Percentiles rank a stretch among this genome's conserved stretches.
phyloP scores from a whole-genome alignment of 2,329 filamentous ascomycete species.

The Hypoxylon sp. region DNA sequence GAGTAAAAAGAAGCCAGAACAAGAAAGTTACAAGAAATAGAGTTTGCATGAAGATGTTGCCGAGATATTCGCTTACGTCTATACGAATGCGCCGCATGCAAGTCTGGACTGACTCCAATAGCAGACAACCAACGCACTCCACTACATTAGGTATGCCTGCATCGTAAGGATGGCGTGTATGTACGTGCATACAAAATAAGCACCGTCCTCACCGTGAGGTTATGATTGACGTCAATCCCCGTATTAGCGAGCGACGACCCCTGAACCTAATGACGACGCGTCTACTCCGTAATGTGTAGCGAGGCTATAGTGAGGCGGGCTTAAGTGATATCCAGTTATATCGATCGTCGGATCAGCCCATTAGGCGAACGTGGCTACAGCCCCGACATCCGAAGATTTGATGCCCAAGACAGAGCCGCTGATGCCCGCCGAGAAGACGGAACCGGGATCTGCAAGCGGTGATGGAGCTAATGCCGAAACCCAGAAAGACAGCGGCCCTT shows the following conservation, averaged over 20 bases:
- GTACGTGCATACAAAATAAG: constrained; percentile 8
- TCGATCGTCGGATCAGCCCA: constrained; percentile 33
- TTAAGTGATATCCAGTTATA: constrained; percentile 28
- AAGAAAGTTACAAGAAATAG: constrained; percentile 18
- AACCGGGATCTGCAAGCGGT: constrained; percentile 11
- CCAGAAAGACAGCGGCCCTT: background rate
- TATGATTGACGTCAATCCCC: constrained; percentile 33
- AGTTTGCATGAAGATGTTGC: constrained; percentile 20
- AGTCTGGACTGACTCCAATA: constrained; percentile 7
- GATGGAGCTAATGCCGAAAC: constrained; percentile 12
- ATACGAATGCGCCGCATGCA: constrained; percentile 32
- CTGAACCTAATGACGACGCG: constrained; percentile 20
- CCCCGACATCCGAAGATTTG: constrained; percentile 18
- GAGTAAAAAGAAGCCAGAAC: constrained; percentile 5
- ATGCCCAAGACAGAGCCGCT: constrained; percentile 21
- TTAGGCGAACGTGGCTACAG: constrained; percentile 16
- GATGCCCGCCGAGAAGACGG: constrained; percentile 23
- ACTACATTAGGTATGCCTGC: constrained; percentile 3
- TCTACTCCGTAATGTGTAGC: constrained; percentile 7
- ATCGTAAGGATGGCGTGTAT: constrained; percentile 2
- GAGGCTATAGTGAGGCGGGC: constrained; percentile 39
- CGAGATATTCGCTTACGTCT: constrained; percentile 24
- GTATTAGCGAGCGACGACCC: constrained; percentile 30
- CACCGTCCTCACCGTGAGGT: constrained; percentile 19
- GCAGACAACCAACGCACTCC: constrained; percentile 21